Percentiles rank a stretch among this genome's conserved stretches.
Conservation (phyloP, 495 filamentous ascomycete species). For the Jackrogersella minutella region DNA sequence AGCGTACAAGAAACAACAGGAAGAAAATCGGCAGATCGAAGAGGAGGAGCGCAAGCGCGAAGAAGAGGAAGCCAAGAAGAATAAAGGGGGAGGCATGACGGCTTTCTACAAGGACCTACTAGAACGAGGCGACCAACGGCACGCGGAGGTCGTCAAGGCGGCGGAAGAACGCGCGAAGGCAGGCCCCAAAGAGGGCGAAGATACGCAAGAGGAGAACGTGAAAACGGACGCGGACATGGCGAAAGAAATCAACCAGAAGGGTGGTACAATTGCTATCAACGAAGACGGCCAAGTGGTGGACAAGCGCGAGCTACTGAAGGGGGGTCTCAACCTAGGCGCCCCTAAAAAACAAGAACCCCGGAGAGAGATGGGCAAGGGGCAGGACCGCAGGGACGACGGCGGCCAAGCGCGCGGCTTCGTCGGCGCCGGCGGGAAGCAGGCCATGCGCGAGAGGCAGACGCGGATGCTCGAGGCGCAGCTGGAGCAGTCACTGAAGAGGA, state of each 20-base stretch:
- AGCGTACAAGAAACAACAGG: conserved; percentile 95
- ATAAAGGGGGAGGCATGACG: conserved; percentile 78
- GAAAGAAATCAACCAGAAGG: conserved; percentile 74
- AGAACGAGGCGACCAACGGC: conserved; percentile 76
- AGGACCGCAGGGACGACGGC: conserved; percentile 46
- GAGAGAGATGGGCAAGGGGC: conserved; percentile 47
- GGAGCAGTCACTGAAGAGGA: conserved; percentile 75
- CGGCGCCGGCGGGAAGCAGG: conserved; percentile 61
- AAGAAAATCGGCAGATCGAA: conserved; percentile 77
- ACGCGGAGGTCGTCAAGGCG: conserved; percentile 72
- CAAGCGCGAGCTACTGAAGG: conserved; percentile 86
- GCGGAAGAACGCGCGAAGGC: conserved; percentile 70
- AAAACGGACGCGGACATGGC: conserved; percentile 78
- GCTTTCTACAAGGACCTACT: conserved; percentile 87
- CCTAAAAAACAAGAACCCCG: conserved; percentile 57
- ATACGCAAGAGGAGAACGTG: conserved; percentile 54
- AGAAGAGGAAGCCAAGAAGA: conserved; percentile 71
- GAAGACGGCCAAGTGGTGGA: conserved; percentile 96
- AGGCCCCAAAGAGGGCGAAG: conserved; percentile 50
- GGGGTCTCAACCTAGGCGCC: conserved; percentile 82
- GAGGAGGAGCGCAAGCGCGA: conserved; percentile 80
- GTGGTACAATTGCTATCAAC: conserved; percentile 77
- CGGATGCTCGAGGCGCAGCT: conserved; percentile 87
- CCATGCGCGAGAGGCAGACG: conserved; percentile 81
- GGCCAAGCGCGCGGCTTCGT: conserved; percentile 55